These are phyloP conservation scores for Glomus cerebriforme DNA, from an alignment of 192 early-diverging fungal species.

Conservation along the genomic window DNA sequence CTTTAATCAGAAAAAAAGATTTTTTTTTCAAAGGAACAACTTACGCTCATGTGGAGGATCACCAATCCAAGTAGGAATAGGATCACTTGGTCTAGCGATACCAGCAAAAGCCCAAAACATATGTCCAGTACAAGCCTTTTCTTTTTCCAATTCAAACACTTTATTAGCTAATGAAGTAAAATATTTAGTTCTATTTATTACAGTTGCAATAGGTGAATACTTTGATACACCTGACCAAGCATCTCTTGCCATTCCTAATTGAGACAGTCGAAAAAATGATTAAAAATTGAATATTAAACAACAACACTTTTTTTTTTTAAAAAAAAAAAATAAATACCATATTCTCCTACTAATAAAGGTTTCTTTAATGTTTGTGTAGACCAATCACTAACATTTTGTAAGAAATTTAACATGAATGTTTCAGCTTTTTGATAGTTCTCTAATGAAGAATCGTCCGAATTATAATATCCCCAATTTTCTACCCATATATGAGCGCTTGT, in stretches of 20 bases:
- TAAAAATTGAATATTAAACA: background rate
- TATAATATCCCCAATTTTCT: slow-evolving; percentile 61
- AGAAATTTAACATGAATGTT: slow-evolving; percentile 42
- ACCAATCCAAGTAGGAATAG: slow-evolving; percentile 49
- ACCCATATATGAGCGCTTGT: slow-evolving; percentile 40
- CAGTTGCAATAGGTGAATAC: slow-evolving; percentile 51
- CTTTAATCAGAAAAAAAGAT: too few species aligned
- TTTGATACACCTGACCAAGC: slow-evolving; percentile 43
- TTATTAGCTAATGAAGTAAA: slow-evolving; percentile 49
- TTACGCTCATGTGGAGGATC: slow-evolving; percentile 59
- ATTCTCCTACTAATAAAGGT: slow-evolving; percentile 61
- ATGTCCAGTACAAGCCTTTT: slow-evolving; percentile 46
- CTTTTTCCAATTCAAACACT: slow-evolving; percentile 34
- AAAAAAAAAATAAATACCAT: slow-evolving; percentile 36
- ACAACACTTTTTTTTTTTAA: background rate
- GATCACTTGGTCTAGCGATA: slow-evolving; percentile 44
- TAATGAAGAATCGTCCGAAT: slow-evolving; percentile 45
- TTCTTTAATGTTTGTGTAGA: slow-evolving; percentile 43
- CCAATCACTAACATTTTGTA: slow-evolving; percentile 52
- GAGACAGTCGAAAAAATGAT: background rate
- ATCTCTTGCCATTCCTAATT: slow-evolving; percentile 40
- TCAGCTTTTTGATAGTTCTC: slow-evolving; percentile 44
- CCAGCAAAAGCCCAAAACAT: slow-evolving; percentile 72
- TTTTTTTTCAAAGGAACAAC: slow-evolving; percentile 36
- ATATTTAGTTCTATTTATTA: slow-evolving; percentile 55